Evolutionary conservation across 148 eudicot genomes (phyloP).

Genomic region (Vaccinium macrocarpon): DNA sequence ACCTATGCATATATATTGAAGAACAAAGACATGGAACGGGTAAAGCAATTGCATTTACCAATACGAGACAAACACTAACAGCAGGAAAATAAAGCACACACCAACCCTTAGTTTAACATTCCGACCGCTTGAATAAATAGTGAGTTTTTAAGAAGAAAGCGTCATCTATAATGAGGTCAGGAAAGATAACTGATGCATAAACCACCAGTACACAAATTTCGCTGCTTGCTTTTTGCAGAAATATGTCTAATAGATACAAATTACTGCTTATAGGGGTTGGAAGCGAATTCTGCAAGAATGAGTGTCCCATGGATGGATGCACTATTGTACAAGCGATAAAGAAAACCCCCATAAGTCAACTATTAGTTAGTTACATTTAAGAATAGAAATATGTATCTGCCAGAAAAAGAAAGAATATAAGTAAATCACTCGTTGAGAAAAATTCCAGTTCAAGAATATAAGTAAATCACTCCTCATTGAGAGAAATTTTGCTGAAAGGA

Average conservation of each 20-base stretch:
- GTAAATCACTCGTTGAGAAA: no score
- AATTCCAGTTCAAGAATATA: background rate
- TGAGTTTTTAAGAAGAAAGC: background rate
- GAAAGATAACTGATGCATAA: background rate
- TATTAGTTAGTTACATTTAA: background rate
- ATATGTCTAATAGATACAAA: background rate
- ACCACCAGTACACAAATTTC: background rate
- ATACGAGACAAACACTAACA: background rate
- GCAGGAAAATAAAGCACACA: background rate
- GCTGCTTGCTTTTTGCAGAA: background rate
- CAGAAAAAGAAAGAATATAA: background rate
- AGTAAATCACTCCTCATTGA: background rate
- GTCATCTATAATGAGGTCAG: no score
- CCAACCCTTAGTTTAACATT: background rate
- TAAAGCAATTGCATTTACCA: no score
- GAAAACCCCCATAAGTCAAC: background rate
- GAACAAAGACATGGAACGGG: conserved; percentile 2
- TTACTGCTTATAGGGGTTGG: background rate
- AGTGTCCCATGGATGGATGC: background rate
- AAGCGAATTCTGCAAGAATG: background rate
- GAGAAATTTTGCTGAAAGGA: background rate
- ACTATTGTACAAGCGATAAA: background rate
- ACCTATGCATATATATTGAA: conserved; percentile 23
- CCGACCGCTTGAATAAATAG: background rate
- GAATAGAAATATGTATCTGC: background rate